Percentiles rank a stretch among this genome's conserved stretches.
These are phyloP conservation scores for Diaporthe eres DNA, from an alignment of 2,329 filamentous ascomycete genomes.

Conservation along the genomic window DNA sequence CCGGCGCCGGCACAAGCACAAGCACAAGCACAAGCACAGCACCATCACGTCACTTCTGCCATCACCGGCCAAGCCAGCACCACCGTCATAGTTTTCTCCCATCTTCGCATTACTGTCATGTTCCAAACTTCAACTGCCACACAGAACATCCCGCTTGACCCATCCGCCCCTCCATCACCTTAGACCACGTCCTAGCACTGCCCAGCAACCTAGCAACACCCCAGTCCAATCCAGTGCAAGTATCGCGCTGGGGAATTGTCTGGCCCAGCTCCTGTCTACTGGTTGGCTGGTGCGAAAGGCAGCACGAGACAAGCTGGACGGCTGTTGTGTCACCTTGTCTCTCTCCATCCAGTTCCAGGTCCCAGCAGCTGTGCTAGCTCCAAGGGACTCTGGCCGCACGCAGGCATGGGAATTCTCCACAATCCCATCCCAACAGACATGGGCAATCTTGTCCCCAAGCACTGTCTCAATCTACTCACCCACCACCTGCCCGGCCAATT, in stretches of 20 bases:
- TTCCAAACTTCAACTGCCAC: not conserved
- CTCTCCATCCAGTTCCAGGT: too few species aligned
- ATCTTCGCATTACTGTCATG: not conserved
- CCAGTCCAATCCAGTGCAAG: not conserved
- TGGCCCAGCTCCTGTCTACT: not conserved
- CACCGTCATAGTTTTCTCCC: not conserved
- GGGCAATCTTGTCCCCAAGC: slow-evolving; percentile 1
- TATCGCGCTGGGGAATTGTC: not conserved
- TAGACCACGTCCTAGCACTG: not conserved
- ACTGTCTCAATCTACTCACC: not conserved
- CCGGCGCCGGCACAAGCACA: too few species aligned
- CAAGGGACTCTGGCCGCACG: not conserved
- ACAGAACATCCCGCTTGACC: not conserved
- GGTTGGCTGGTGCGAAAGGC: not conserved
- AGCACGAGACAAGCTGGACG: not conserved
- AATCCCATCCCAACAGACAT: slow-evolving; percentile 25
- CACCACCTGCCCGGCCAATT: not conserved
- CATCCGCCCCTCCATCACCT: slow-evolving; percentile 6
- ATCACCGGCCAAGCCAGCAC: not conserved
- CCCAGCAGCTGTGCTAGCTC: not conserved
- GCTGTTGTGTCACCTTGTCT: not conserved
- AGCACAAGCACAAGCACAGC: too few species aligned
- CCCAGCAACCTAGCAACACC: not conserved
- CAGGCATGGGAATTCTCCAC: not conserved
- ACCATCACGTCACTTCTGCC: not conserved